Base-by-base conservation (phyloP, 1,284 basidiomycete genomes). In the Ceratobasidium sp. region DNA sequence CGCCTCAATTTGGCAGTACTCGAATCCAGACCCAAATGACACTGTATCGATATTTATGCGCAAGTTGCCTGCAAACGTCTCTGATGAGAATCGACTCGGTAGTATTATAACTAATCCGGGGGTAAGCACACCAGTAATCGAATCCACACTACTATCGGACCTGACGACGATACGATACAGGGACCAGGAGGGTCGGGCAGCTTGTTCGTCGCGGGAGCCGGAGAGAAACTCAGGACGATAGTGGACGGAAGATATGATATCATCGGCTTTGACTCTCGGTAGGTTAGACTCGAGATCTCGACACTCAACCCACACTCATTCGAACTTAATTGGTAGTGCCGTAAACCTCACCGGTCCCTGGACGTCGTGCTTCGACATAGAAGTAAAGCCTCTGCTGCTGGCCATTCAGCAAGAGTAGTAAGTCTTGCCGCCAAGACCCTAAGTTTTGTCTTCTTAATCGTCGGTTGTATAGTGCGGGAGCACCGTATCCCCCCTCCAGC, bases 161-260 rank as follows among this genome's bases (percentile, higher is more conserved):
- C 17, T 23, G 26, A 17, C 33, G 10, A 5, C n/a, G 9, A 28
- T 33, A 46, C 26, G 15, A 26, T 40, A 3, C 20, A 76, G 7
- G 82, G 82, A 12, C 81, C 82, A 0, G 81, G 81, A 6, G 80
- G 78, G 0, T 78, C 76, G 3, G 81, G 81, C 0, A 77, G 77
- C 3, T 33, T 44, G 13, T 70, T 65, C 1, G 50, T 73, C 5
- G 65, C 80, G 12, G 42, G 67, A n/a, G 48, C 38, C 2, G 65
- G 77, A 13, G 80, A 1, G n/a, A 33, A 4, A 26, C 62, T 81
- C 12, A 64, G 67, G 7, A 54, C 81, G 6, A 46, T 80, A 28
- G 46, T 81, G 38, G 61, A 79, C 13, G 81, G 80, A 52, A 62
- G 65, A 46, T 83, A 81, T 71, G 80, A 76, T 59, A 76, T 76